phyloP scores from a whole-genome alignment of 495 filamentous ascomycete genomes.

The Tuber microsphaerosporum region DNA sequence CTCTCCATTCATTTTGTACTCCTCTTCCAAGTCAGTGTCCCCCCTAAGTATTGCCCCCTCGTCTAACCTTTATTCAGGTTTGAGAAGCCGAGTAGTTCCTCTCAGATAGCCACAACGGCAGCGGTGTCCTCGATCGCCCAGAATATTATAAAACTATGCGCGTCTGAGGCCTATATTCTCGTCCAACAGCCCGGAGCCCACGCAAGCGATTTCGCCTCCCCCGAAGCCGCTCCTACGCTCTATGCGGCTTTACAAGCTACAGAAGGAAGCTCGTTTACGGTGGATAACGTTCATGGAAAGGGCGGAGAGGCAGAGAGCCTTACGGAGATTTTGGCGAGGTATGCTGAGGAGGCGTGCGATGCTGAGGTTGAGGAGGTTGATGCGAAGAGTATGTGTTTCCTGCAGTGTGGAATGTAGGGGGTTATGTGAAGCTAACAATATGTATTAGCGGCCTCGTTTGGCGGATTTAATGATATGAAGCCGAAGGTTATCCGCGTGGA shows the following conservation, averaged over 20 bases:
- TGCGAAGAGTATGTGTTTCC: constrained; percentile 53
- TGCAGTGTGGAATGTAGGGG: neutral
- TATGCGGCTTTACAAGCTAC: constrained; percentile 26
- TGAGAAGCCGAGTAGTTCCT: constrained; percentile 36
- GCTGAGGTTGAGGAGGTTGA: constrained; percentile 52
- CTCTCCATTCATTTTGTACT: constrained; percentile 79
- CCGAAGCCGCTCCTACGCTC: constrained; percentile 56
- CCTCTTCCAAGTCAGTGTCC: constrained; percentile 62
- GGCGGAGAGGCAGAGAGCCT: constrained; percentile 48
- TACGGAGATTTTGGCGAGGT: constrained; percentile 47
- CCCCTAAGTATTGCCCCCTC: constrained; percentile 22
- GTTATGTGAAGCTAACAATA: neutral
- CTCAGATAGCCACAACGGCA: constrained; percentile 44
- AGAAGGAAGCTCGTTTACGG: constrained; percentile 31
- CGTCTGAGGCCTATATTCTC: constrained; percentile 71
- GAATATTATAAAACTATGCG: constrained; percentile 56
- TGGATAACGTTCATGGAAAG: constrained; percentile 33
- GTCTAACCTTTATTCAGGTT: constrained; percentile 38
- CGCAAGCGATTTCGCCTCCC: constrained; percentile 55
- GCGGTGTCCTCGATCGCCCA: constrained; percentile 45
- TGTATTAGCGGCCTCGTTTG: constrained; percentile 28
- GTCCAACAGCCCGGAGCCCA: constrained; percentile 71
- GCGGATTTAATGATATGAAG: constrained; percentile 34
- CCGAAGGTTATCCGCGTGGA: constrained; percentile 38
- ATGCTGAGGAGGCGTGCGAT: constrained; percentile 49